Evolutionary conservation across 306 rosid species (phyloP), one percentile per base, ranked within the genome.

Genomic region (Alnus rubra): DNA sequence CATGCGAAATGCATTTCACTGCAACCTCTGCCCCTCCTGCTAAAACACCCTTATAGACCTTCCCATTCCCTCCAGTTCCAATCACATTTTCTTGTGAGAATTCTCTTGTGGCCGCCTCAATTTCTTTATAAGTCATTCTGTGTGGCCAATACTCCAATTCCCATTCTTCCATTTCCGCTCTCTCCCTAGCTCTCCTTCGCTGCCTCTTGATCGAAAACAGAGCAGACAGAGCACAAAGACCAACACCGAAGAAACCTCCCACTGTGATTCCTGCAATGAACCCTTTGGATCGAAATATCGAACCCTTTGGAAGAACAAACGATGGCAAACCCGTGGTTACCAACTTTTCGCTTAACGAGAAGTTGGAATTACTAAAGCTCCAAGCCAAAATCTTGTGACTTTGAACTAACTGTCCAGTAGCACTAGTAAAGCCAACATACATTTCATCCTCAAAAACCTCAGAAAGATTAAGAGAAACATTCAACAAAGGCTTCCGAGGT

Each of bases 111-210:
- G 95, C 89, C 13, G 76, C 73, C 73, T 85, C 90, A 1, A 94
- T 88, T 76, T 94, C 95, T 13, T 87, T 87, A 51, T 86, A 86
- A 0, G 88, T 18, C 60, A 94, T 91, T 65, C 91, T 85, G 78
- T 91, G 97, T 1, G 97, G 98, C 98, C 97, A 94, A 74, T 88
- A 94, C 84, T 92, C 97, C 58, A 94, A 82, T 71, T 94, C 98
- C 98, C 98, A 94, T 18, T 91, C 98, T 65, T 94, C 98, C 97
- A 91, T 91, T 73, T 90, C 93, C 35, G 45, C 83, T 76, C 92
- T 91, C 78, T 79, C 88, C 67, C 74, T 91, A 0, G 73, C 86
- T 15, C 31, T 75, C 71, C 74, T 80, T 51, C 87, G 70, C 63
- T 71, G 83, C 73, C 83, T 73, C 71, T 82, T 85, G 35, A 92